Percentiles rank a stretch among this genome's conserved stretches.
Conservation (phyloP, 2,329 filamentous ascomycete species). For the Pseudogymnoascus sp. region DNA sequence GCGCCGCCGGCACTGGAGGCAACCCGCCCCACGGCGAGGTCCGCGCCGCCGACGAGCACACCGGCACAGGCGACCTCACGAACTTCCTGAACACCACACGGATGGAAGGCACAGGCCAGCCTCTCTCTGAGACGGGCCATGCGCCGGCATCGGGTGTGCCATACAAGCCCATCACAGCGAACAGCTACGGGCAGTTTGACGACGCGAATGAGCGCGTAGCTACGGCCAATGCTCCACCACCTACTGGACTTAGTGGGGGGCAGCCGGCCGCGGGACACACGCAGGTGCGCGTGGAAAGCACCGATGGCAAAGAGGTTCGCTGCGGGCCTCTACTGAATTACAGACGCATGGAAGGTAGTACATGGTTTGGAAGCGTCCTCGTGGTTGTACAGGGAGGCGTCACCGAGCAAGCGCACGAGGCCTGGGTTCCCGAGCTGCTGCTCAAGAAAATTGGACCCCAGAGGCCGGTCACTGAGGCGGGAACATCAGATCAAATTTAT, state of each 20-base stretch:
- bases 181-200: constrained; percentile 16
- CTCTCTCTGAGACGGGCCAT: neutral
- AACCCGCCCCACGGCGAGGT: constrained; percentile 22
- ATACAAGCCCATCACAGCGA: constrained; percentile 41
- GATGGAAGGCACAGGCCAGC: constrained; percentile 27
- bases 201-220: neutral
- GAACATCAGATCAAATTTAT: constrained; percentile 25
- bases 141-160: constrained; percentile 20
- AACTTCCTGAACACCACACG: constrained; percentile 49
- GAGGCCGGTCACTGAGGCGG: constrained; percentile 10
- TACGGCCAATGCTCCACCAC: neutral
- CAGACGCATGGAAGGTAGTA: constrained; percentile 57
- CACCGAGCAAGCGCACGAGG: constrained; percentile 36
- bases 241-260: neutral
- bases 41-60: constrained; percentile 34
- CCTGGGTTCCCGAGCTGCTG: constrained; percentile 49
- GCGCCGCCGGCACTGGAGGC: constrained; percentile 30
- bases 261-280: neutral
- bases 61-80: constrained; percentile 43
- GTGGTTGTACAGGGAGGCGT: constrained; percentile 70
- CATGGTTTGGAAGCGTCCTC: constrained; percentile 80
- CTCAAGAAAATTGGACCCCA: constrained; percentile 32
- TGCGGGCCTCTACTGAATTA: constrained; percentile 74
- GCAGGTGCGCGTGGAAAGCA: neutral
- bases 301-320: constrained; percentile 47